Evolutionary conservation across 257 asterid genomes (phyloP), one percentile per base, ranked within the genome.

Genomic region (Salvia miltiorrhiza): DNA sequence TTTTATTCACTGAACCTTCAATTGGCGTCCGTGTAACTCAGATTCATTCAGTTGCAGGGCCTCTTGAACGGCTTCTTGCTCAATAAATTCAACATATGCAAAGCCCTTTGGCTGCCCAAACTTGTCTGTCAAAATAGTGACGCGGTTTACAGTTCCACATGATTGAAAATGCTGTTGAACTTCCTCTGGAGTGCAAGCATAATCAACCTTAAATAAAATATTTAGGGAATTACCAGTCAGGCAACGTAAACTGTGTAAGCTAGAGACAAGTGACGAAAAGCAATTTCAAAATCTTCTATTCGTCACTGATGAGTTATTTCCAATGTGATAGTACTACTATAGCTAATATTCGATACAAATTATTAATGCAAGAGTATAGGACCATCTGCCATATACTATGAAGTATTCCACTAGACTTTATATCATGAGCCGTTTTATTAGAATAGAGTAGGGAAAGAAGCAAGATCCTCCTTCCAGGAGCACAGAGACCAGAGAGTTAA

Each of bases 101-200:
- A 93, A 93, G 56, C 98, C 98, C 78, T 93, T 93, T 39, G 98
- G 97, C 86, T 93, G 98, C 67, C 98, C 98, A 76, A 90, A 93
- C 78, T 93, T 93, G 77, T 93, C 98, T 17, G 96, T 88, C 79
- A 93, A 80, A 76, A 93, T 93, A 37, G 98, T 93, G 59, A 93
- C 98, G 32, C 98, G 90, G 52, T 93, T 93, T 20, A 93, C 97
- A 0, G 98, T 92, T 62, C 98, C 98, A 82, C 98, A 90, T 19
- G 97, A 47, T 76, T 92, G 96, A 79, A 92, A 92, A 76, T 92
- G 98, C 81, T 92, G 98, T 82, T 92, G 98, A 69, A 92, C 98
- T 80, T 92, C 98, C 84, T 92, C 97, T 0, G 98, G 98, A 7
- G 98, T 92, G 81, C 98, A 93, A 32, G 98, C 95, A 82, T 93